Evolutionary conservation across 192 early-diverging fungal species (phyloP).

Genomic region (Dimargaris verticillata): DNA sequence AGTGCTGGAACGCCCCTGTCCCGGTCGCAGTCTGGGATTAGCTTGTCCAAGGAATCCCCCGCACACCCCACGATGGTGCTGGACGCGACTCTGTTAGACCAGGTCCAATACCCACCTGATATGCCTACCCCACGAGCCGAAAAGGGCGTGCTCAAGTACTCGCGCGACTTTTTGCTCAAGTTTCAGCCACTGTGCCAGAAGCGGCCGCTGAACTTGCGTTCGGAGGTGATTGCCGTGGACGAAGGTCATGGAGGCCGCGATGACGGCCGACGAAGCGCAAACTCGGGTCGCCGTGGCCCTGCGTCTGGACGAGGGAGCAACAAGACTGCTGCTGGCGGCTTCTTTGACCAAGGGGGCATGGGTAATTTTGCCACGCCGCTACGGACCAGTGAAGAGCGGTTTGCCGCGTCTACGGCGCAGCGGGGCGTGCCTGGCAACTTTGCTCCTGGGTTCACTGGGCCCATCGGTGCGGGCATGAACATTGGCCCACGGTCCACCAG

Average conservation of each 20-base stretch:
- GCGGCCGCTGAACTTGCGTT: conserved; percentile 35
- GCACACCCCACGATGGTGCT: conserved; percentile 22
- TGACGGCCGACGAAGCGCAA: conserved; percentile 16
- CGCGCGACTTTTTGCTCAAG: conserved; percentile 60
- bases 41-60: conserved; percentile 2
- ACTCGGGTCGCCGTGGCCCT: conserved; percentile 26
- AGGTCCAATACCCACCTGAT: conserved; percentile 33
- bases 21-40: background rate
- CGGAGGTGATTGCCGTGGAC: conserved; percentile 28
- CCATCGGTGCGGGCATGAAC: conserved; percentile 23
- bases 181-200: conserved; percentile 48
- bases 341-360: conserved; percentile 21
- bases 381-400: conserved; percentile 22
- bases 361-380: conserved; percentile 26
- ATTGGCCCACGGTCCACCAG: conserved; percentile 26
- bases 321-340: conserved; percentile 15
- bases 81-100: conserved; percentile 26
- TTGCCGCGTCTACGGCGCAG: conserved; percentile 9
- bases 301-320: conserved; percentile 20
- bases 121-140: conserved; percentile 24
- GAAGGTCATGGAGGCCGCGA: conserved; percentile 23
- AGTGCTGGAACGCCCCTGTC: too few relatives aligned
- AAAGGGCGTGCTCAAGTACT: conserved; percentile 48
- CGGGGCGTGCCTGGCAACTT: conserved; percentile 13
- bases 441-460: conserved; percentile 12